Percentiles rank a stretch among this genome's conserved stretches.
These are phyloP conservation scores for Polytolypa hystricis DNA, from an alignment of 2,329 filamentous ascomycete genomes.

Conservation along the genomic window DNA sequence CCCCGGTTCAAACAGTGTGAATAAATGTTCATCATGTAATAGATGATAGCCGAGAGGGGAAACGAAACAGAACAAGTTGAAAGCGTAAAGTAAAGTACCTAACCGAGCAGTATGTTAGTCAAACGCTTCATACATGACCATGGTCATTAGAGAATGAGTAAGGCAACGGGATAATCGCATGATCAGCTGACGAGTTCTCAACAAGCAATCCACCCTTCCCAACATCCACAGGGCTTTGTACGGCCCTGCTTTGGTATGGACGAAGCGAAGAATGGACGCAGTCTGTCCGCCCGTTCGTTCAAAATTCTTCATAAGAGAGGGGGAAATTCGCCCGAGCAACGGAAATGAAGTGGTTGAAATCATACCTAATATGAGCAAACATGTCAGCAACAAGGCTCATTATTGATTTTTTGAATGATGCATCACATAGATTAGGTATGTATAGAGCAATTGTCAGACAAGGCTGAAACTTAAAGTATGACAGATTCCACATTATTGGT, in stretches of 20 bases:
- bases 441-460: slow-evolving; percentile 51
- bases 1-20: slow-evolving; percentile 58
- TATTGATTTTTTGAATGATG: no score
- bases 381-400: slow-evolving; percentile 11
- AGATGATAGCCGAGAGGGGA: slow-evolving; percentile 23
- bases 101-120: slow-evolving; percentile 1
- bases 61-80: slow-evolving; percentile 16
- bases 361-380: slow-evolving; percentile 6
- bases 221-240: slow-evolving; percentile 55
- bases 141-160: no score
- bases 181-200: slow-evolving; percentile 59
- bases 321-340: no score
- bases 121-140: not conserved
- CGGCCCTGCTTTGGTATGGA: slow-evolving; percentile 45
- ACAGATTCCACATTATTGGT: slow-evolving; percentile 54
- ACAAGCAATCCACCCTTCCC: slow-evolving; percentile 47
- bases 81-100: slow-evolving; percentile 8
- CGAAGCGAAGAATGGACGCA: slow-evolving; percentile 41
- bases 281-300: slow-evolving; percentile 62
- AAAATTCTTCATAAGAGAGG: slow-evolving; percentile 47
- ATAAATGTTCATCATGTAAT: slow-evolving; percentile 56
- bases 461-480: slow-evolving; percentile 56
- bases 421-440: no score
- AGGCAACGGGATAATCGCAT: slow-evolving; percentile 1
- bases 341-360: no score